Base-by-base conservation (phyloP, 2,329 filamentous ascomycete genomes). In the Pestalotiopsis fici region DNA sequence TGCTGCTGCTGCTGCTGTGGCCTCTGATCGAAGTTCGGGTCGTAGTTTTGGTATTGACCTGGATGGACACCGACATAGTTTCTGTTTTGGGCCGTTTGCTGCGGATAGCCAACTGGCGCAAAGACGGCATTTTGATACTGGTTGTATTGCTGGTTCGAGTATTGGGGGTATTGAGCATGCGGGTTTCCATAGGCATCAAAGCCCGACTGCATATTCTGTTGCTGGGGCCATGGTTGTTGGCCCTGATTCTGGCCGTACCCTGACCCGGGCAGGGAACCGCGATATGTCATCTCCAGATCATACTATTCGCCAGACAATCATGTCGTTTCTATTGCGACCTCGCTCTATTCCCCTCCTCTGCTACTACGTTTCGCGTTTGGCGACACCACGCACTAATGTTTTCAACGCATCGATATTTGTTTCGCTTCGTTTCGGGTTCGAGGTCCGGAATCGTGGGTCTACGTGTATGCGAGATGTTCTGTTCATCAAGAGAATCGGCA, bases 201-300 rank as follows among this genome's bases (percentile, higher is more conserved):
- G 67, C 71, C 68, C 65, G 74, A 69, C 37, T 72, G 72, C 68
- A 70, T 59, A 27, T 75, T 73, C 21, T 66, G 60, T 50, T 68
- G 66, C 59, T 57, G 64, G 35, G 69, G 68, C 69, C 74, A 75
- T 65, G 73, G 69, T 43, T 63, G 69, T 43, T 63, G 71, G 37
- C 74, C 72, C 69, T 70, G 73, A 71, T 76, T 74, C 27, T 68
- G 67, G 64, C 65, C 56, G 43, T 65, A 75, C 69, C 70, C 74
- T 69, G 73, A 73, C 72, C 74, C 75, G 70, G 76, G 76, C 56
- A 74, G 66, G 54, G 73, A 73, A 70, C 74, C 75, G 65, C 74
- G 75, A 74, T 77, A 78, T 71, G 75, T 78, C 76, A 78, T 78
- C 57, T 60, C 57, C 74, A 74, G 76, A 75, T 73, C 73, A 73